These are phyloP conservation scores for Vinca minor DNA, from an alignment of 257 asterid genomes.

Conservation along the genomic window DNA sequence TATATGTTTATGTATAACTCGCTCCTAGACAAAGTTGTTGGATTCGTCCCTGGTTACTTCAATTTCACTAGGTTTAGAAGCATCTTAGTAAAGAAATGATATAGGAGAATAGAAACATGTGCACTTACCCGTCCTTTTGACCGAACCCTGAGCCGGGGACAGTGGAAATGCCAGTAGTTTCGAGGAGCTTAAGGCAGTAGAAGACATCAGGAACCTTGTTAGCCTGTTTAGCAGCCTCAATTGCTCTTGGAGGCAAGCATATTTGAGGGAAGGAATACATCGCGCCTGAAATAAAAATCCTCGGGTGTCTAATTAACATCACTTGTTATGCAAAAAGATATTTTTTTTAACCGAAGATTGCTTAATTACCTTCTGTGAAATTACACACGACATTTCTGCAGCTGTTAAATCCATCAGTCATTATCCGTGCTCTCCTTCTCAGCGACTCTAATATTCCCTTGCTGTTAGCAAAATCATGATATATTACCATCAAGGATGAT, in stretches of 20 bases:
- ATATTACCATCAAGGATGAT: not conserved
- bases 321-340: not conserved
- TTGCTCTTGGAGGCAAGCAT: conserved; percentile 85
- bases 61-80: conserved; percentile 1
- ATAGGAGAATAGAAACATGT: not conserved
- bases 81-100: not conserved
- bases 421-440: conserved; percentile 84
- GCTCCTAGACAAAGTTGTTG: too few species aligned
- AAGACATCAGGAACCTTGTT: conserved; percentile 89
- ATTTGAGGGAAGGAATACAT: conserved; percentile 99
- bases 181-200: conserved; percentile 91
- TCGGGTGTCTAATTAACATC: not conserved
- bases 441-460: conserved; percentile 82
- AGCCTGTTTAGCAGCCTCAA: conserved; percentile 72
- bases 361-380: conserved; percentile 83
- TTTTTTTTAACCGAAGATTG: not conserved
- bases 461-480: conserved; percentile 35
- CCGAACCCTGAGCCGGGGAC: conserved; percentile 99
- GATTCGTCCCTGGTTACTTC: not conserved
- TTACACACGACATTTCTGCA: conserved; percentile 95
- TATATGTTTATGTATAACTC: too few species aligned
- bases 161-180: conserved; percentile 96
- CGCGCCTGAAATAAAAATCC: conserved; percentile 59
- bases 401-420: conserved; percentile 98
- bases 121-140: conserved; percentile 88